Base-by-base conservation (phyloP, 192 early-diverging fungal species). In the Diversispora epigaea region DNA sequence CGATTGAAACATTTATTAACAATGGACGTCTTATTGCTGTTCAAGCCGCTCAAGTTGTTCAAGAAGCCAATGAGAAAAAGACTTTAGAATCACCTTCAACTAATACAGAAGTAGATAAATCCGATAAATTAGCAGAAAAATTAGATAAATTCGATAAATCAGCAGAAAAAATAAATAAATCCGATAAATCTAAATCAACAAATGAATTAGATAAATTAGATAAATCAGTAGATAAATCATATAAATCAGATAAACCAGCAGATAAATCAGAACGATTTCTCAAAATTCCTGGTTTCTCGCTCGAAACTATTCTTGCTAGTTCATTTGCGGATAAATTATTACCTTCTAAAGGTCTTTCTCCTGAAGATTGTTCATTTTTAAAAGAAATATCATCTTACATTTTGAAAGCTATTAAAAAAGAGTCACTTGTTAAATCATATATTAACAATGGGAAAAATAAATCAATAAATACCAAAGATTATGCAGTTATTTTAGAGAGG, bases 321-420 rank as follows among this genome's bases (percentile, higher is more conserved):
- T 22, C 9, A 5, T 67, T 11, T 22, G 41, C 19, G 5, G 19
- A 47, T 19, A 4, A 67, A 43, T 67, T 21, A 47, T 67, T 45
- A 21, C 17, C 19, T 44, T 45, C 19, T 19, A 67, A 67, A 47
- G 65, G 65, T 4, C 45, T 67, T 47, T 6, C 19, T 41, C 19
- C 3, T 47, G 43, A 67, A n/a, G 65, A 67, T 21, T 46, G n/a
- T 19, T 9, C 19, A 7, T 67, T 67, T 45, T 46, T 67, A n/a
- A 25, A 21, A 22, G 45, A 67, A 49, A 47, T 67, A 22, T 47
- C 19, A 47, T 22, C 41, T 47, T 32, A 47, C 44, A 22, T 44
- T 46, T 67, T 46, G 11, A 67, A 67, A 43, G 65, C 41, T 10
- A 47, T 46, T 7, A 45, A 46, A 21, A 67, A 67, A 49, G 65